Evolutionary conservation across 495 filamentous ascomycete genomes (phyloP).

Genomic region (Annulohypoxylon bovei): DNA sequence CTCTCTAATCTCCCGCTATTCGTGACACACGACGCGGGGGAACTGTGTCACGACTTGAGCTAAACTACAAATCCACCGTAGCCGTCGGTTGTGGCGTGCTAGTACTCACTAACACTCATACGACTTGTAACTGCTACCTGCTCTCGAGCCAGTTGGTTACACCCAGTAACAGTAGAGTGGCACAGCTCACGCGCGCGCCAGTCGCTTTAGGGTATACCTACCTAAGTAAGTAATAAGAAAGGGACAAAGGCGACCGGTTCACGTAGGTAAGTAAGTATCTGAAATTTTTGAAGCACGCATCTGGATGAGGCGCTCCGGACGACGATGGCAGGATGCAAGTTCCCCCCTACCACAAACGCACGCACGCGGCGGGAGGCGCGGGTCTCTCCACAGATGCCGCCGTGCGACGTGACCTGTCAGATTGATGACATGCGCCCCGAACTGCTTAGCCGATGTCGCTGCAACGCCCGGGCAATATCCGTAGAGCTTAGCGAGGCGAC

Average conservation of each 20-base stretch:
- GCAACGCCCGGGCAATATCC: conserved; percentile 19
- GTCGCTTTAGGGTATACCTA: not conserved
- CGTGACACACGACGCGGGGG: conserved; percentile 23
- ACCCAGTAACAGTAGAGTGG: not conserved
- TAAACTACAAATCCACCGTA: conserved; percentile 14
- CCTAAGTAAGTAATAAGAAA: not conserved
- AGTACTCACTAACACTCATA: not conserved
- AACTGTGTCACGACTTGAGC: conserved; percentile 2
- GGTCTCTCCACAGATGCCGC: conserved; percentile 42
- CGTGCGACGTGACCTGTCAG: conserved; percentile 48
- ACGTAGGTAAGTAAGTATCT: not conserved
- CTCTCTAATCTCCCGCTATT: conserved; percentile 10
- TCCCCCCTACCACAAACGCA: conserved; percentile 21
- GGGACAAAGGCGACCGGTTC: not conserved
- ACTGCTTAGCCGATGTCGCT: conserved; percentile 36
- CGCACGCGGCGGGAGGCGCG: conserved; percentile 39
- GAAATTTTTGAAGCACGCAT: conserved; percentile 7
- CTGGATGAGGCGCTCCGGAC: conserved; percentile 34
- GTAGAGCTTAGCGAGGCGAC: not conserved
- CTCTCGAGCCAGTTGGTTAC: not conserved
- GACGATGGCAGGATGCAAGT: conserved; percentile 27
- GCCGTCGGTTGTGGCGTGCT: not conserved
- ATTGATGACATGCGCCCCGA: conserved; percentile 46
- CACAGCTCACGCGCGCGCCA: not conserved
- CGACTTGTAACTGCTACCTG: no score